phyloP scores from a whole-genome alignment of 306 rosid species.

The Lathyrus tuberosus region DNA sequence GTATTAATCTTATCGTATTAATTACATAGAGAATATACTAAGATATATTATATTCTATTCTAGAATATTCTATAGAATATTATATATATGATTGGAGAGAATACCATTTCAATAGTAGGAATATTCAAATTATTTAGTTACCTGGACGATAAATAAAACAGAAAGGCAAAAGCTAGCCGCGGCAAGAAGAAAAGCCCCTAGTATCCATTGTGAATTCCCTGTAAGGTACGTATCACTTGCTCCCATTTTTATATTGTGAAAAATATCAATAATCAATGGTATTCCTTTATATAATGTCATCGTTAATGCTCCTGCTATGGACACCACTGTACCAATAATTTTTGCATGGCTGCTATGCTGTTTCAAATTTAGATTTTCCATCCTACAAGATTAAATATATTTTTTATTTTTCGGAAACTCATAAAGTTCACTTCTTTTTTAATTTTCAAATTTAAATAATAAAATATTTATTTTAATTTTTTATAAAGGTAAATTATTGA shows the following conservation, averaged over 20 bases:
- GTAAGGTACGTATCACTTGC: conserved; percentile 25
- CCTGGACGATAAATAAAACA: conserved; percentile 44
- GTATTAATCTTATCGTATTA: too few species aligned
- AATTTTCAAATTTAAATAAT: too few species aligned
- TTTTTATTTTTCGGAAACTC: too few species aligned
- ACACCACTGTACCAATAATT: conserved; percentile 49
- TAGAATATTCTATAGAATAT: too few species aligned
- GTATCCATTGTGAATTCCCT: conserved; percentile 39
- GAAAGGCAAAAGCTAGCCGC: conserved; percentile 37
- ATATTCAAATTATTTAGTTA: neutral
- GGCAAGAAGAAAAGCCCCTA: conserved; percentile 55
- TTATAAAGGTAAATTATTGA: too few species aligned
- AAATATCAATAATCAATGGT: conserved; percentile 20
- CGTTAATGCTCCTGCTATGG: conserved; percentile 52
- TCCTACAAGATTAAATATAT: conserved; percentile 38
- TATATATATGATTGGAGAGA: too few species aligned
- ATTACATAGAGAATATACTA: too few species aligned
- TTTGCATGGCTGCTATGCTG: conserved; percentile 47
- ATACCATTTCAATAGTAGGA: too few species aligned
- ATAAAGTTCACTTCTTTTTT: too few species aligned
- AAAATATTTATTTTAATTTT: too few species aligned
- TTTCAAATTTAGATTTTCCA: conserved; percentile 52
- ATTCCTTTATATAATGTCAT: conserved; percentile 55
- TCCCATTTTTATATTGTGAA: neutral
- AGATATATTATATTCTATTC: too few species aligned